A percentile compares a stretch with the other conserved stretches of the same genome.
phyloP scores from a whole-genome alignment of 495 filamentous ascomycete species.

The Trichoderma reesei region DNA sequence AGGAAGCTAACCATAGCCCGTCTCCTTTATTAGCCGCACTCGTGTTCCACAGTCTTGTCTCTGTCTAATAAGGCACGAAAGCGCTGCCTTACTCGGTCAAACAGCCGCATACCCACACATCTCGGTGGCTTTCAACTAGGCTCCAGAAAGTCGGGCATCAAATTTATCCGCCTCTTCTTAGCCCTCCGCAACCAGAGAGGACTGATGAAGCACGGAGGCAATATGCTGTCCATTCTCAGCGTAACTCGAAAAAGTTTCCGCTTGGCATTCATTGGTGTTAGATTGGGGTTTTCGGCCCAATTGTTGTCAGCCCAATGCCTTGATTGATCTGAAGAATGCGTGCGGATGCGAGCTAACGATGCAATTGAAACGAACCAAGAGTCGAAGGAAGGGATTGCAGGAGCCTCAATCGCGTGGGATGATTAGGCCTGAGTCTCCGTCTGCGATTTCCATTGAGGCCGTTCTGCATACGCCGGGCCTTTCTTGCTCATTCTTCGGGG shows the following conservation, averaged over 20 bases:
- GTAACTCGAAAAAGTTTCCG: too few relatives aligned
- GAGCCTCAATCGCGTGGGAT: neutral
- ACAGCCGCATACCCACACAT: neutral
- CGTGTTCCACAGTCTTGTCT: neutral
- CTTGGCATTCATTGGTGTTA: neutral
- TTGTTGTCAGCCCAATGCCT: neutral
- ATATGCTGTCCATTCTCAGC: neutral
- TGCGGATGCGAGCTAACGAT: neutral
- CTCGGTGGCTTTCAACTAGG: neutral
- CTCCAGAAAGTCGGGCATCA: constrained; percentile 1
- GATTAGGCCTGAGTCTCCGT: neutral
- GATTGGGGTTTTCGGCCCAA: neutral
- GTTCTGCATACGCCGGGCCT: neutral
- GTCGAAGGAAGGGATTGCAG: neutral
- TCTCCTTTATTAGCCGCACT: neutral
- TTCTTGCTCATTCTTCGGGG: neutral
- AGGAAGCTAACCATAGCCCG: neutral
- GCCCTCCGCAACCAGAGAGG: neutral
- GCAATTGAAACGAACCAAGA: neutral
- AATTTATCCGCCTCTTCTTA: constrained; percentile 4
- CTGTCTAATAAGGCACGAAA: neutral
- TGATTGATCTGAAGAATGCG: neutral
- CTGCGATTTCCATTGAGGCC: neutral
- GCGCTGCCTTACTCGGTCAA: too few relatives aligned
- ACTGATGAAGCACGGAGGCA: neutral